Evolutionary conservation across 2,329 filamentous ascomycete species (phyloP).

Genomic region (Pyrenophora teres): DNA sequence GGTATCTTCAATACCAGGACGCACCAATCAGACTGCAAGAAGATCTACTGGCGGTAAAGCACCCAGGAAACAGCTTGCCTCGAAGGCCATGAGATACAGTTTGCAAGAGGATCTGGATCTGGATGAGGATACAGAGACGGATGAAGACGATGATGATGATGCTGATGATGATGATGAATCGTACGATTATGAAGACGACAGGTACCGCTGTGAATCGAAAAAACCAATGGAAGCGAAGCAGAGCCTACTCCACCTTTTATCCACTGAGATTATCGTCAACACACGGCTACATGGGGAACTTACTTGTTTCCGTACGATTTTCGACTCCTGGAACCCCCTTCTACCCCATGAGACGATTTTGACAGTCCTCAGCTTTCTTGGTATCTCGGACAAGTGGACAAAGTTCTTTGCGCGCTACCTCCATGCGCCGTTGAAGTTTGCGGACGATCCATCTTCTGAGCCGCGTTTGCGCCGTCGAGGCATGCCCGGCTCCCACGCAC

Average conservation of each 20-base stretch:
- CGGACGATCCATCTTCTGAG: slow-evolving; percentile 37
- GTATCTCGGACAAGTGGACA: slow-evolving; percentile 51
- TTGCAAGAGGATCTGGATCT: too few species aligned
- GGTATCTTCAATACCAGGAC: too few species aligned
- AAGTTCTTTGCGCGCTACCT: slow-evolving; percentile 54
- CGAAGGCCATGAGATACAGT: not conserved
- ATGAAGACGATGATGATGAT: not conserved
- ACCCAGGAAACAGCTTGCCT: not conserved
- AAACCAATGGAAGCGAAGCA: slow-evolving; percentile 41
- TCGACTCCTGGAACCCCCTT: slow-evolving; percentile 39
- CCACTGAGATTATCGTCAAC: slow-evolving; percentile 41
- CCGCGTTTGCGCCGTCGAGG: slow-evolving; percentile 52
- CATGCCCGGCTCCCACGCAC: slow-evolving; percentile 53
- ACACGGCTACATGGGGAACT: slow-evolving; percentile 35
- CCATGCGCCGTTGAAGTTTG: slow-evolving; percentile 53
- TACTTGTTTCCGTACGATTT: slow-evolving; percentile 38
- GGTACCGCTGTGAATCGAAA: slow-evolving; percentile 15
- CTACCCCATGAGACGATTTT: slow-evolving; percentile 54
- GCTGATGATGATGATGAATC: not conserved
- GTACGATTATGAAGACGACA: slow-evolving; percentile 1
- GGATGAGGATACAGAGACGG: not conserved
- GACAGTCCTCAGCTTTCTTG: slow-evolving; percentile 52
- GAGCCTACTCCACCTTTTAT: slow-evolving; percentile 35
- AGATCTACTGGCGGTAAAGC: not conserved
- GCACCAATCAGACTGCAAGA: not conserved